Percentiles rank a stretch among this genome's conserved stretches.
Evolutionary conservation across 305 asterid genomes (phyloP).

Genomic region (Solanum hybrid): DNA sequence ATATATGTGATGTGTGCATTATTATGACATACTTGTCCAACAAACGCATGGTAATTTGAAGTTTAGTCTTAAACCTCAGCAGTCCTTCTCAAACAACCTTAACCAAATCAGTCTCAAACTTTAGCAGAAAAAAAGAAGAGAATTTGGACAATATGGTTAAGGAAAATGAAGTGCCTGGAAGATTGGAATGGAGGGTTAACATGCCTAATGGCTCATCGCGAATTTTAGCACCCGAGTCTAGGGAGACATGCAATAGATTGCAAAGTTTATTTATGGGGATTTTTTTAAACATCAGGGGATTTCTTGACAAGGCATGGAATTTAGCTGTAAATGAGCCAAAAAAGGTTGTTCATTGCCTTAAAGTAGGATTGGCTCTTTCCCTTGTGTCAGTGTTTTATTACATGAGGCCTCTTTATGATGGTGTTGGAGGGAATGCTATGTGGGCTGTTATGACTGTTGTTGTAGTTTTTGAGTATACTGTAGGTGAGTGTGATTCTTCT

Average conservation of each 20-base stretch:
- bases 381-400: slow-evolving; percentile 64
- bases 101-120: not conserved
- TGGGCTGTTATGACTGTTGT: slow-evolving; percentile 41
- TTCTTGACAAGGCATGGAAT: slow-evolving; percentile 51
- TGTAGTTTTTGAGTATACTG: slow-evolving; percentile 31
- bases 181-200: slow-evolving; percentile 58
- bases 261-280: slow-evolving; percentile 14
- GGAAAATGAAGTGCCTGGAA: slow-evolving; percentile 19
- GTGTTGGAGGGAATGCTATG: slow-evolving; percentile 33
- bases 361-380: slow-evolving; percentile 66
- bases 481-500: slow-evolving; percentile 21
- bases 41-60: not conserved
- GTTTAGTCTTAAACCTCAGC: not conserved
- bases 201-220: slow-evolving; percentile 36
- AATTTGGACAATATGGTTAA: slow-evolving; percentile 17
- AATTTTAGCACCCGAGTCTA: slow-evolving; percentile 20
- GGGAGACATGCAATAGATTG: slow-evolving; percentile 2
- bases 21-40: slow-evolving; percentile 8
- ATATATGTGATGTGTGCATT: slow-evolving; percentile 17
- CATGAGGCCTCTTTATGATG: slow-evolving; percentile 39
- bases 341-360: slow-evolving; percentile 55
- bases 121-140: not conserved
- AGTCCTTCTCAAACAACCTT: not conserved
- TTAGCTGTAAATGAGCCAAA: slow-evolving; percentile 52
- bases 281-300: slow-evolving; percentile 18